Base-by-base conservation (phyloP, 768 basidiomycete species). In the Macrolepiota albuminosa region DNA sequence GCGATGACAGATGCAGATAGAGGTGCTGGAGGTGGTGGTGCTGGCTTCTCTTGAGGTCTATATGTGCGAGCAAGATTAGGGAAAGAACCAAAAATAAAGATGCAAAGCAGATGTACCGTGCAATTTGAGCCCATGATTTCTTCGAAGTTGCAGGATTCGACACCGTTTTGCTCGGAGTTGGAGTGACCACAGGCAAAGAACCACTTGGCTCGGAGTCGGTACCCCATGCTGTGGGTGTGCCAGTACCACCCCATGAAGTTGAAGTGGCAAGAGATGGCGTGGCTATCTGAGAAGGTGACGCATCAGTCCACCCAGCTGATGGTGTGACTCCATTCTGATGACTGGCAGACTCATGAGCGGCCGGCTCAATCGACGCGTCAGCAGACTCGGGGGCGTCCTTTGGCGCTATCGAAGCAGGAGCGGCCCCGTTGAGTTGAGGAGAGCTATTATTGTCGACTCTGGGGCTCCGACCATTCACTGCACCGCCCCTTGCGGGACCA, bases 51-150 rank as follows among this genome's bases (percentile, higher is more conserved):
- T 64, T 88, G 85, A 26, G 82, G 81, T 56, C 87, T 90, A 62
- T 29, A 21, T 39, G 46, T 24, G 9, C 34, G 14, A 37, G 18
- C 13, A 46, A 18, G 40, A 18, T 64, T 39, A 54, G 36, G 31
- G 29, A 50, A 62, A 49, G 55, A 59, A 52, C 14, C 24, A 14
- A 2, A 37, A 65, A 58, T 48, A 29, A 34, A 60, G 34, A 31
- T 29, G 60, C 43, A 43, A 61, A 48, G 36, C 54, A 33, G 58
- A 74, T 81, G 7, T 68, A 88, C 90, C 86, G 79, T 63, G 91
- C 91, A 69, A 93, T 79, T 67, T 93, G 88, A 8, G 91, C 91
- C 91, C 91, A 93, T 39, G 91, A 92, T 61, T 89, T 72, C 75
- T 91, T 91, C 8, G 88, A 85, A 13, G 83, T 88, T 33, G 87